Evolutionary conservation across 2,329 filamentous ascomycete species (phyloP), one percentile per base, ranked within the genome.

Genomic region (Nigrograna mackinnonii): DNA sequence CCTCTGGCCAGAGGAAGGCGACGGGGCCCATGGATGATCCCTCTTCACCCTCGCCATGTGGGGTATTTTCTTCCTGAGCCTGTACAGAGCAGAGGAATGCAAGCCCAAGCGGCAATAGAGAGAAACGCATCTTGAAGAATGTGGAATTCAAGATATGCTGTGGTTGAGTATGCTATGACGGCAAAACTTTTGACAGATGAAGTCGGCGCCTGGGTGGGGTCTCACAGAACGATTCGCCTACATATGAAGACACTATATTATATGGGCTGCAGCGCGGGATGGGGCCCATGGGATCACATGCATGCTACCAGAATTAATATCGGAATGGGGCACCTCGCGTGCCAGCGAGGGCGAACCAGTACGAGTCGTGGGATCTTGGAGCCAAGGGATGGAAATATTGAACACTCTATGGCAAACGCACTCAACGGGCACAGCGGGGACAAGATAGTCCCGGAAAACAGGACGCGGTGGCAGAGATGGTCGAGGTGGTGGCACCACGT

Each of bases 1-100:
- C 80, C 12, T 70, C 57, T 4, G 81, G 82, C 80, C 81, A 85
- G 63, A 84, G 68, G 57, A 85, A 82, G 7, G 77, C 79, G 16
- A 79, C 79, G 6, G 80, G 79, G 9, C 80, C 80, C 76, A 79
- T 79, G 6, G 24, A 41, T 5, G 20, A 43, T n/a, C 60, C 61
- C 32, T 60, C 56, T 31, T 49, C 58, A n/a, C 52, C 57, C n/a
- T 52, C 49, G 20, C 59, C 58, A 50, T 62, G 58, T 17, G 47
- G n/a, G n/a, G n/a, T 50, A 17, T 11, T 17, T 4, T 31, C 19
- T 5, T 37, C 22, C 24, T 59, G 52, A 6, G 50, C 55, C 22
- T n/a, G 30, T n/a, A 22, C 46, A 14, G 34, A 21, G 12, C 4
- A 7, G 9, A 28, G 35, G 3, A 47, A 26, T 11, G 42, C 19